Evolutionary conservation across 225 moss, liverwort and hornwort genomes (phyloP), one percentile per base, ranked within the genome.

Genomic region (Pseudisothecium myosuroides): DNA sequence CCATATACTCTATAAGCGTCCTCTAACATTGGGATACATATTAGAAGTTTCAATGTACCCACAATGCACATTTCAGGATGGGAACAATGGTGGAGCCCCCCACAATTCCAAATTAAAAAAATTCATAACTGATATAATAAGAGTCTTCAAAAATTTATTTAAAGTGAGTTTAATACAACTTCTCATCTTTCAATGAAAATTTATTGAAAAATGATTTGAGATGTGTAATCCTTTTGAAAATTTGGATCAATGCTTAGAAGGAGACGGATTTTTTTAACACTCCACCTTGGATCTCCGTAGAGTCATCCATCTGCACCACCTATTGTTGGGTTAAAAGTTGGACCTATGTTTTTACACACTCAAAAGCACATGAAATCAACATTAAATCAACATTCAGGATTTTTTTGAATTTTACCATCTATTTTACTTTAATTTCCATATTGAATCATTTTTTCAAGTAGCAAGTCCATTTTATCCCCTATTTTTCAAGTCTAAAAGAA

Each of bases 1-100:
- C 7, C 0, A 0, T 77, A 15, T n/a, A n/a, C 0, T 32, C 4
- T 24, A 37, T 2, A 55, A 78, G 10, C 6, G 0, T 16, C 10
- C 1, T 23, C 6, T 55, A 55, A 55, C 1, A 10, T 11, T 36
- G 16, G 14, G 2, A 18, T 55, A n/a, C n/a, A 56, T 26, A 55
- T 37, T 37, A 1, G 10, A 26, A 55, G 16, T 24, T n/a, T 78
- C 2, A 17, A 56, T 26, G 4, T 24, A 56, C 4, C 11, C 4
- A 10, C 17, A 39, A 8, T 79, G 17, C 7, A 58, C 17, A 56
- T 26, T n/a, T 56, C 1, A 56, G 0, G 5, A 17, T 56, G 26
- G 11, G 4, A 4, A 78, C n/a, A 6, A 26, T 55, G 26, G 15
- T n/a, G 7, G 11, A 12, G 6, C 8, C 9, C 5, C 1, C 9